Conservation (phyloP, 192 early-diverging fungal genomes). For the Pilobolus umbonatus region DNA sequence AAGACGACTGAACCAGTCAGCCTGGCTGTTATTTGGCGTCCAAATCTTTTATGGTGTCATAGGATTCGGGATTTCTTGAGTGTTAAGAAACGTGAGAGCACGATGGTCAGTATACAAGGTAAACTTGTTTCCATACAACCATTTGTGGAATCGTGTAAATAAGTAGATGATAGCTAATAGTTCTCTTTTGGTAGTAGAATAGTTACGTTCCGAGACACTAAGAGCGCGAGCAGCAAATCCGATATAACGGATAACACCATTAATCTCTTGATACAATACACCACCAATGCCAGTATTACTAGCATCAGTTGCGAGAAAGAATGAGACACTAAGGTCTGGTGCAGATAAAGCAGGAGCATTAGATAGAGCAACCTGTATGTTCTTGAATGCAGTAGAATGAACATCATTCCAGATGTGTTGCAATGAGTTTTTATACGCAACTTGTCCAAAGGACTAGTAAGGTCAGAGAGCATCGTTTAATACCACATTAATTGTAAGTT, state of each 20-base stretch:
- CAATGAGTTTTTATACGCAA: not conserved
- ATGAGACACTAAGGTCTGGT: slow-evolving; percentile 17
- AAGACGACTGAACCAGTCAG: too few relatives aligned
- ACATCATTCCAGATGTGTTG: not conserved
- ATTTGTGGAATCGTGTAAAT: slow-evolving; percentile 32
- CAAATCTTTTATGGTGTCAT: too few relatives aligned
- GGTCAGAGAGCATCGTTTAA: too few relatives aligned
- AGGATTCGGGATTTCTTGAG: slow-evolving; percentile 13
- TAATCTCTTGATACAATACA: slow-evolving; percentile 27
- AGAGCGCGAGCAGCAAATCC: not conserved
- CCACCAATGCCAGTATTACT: slow-evolving; percentile 35
- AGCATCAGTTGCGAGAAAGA: slow-evolving; percentile 34
- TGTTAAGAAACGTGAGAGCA: slow-evolving; percentile 26
- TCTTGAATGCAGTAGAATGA: not conserved
- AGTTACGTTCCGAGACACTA: not conserved
- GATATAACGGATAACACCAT: not conserved
- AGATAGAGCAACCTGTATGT: not conserved
- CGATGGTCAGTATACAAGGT: slow-evolving; percentile 36
- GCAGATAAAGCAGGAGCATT: slow-evolving; percentile 17
- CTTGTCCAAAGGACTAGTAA: too few relatives aligned
- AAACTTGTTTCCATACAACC: slow-evolving; percentile 29
- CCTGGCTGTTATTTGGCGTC: too few relatives aligned
- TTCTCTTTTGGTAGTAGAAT: not conserved
- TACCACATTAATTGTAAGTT: too few relatives aligned
- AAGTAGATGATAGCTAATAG: not conserved